Base-by-base conservation (phyloP, 306 rosid genomes). In the Prunus armeniaca region DNA sequence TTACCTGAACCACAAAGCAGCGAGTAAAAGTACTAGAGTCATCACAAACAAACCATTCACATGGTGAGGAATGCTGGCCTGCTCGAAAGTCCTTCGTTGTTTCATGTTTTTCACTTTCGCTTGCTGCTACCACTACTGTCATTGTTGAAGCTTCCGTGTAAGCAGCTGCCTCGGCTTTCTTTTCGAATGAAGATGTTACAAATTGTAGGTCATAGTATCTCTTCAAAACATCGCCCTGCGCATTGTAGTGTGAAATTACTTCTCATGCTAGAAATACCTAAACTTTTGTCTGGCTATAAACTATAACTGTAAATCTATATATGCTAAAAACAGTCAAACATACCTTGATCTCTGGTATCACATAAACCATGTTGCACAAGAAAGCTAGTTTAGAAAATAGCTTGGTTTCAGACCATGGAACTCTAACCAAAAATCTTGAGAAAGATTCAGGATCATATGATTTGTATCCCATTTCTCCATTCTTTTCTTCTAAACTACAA, bases 1-100 rank as follows among this genome's bases (percentile, higher is more conserved):
- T 76, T 72, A 90, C 96, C 93, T 94, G 97, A 88, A 92, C 84
- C 45, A 90, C 90, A 71, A 90, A 92, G 87, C 84, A 86, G 34
- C 97, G 85, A 61, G 97, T 92, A 62, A 72, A 82, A 9, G 89
- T 87, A 74, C 85, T 76, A n/a, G 84, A 65, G 83, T 95, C 97
- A 79, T 95, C 97, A 79, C 96, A 92, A 56, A 88, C 67, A 79
- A 92, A 92, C 98, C 98, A 95, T 80, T 90, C 97, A 66, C 97
- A 92, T 65, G 98, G 97, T 22, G 93, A 92, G 52, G 95, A 92
- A 51, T 88, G 14, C 25, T 64, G 96, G 34, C 87, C 85, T 25
- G 93, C 88, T 80, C 84, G 92, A 30, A 90, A 90, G 54, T 79
- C 88, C 61, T 84, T 86, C 9, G 89, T 91, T 12, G 93, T 85